Base-by-base conservation (phyloP, 257 asterid genomes). In the Nicotiana attenuata region DNA sequence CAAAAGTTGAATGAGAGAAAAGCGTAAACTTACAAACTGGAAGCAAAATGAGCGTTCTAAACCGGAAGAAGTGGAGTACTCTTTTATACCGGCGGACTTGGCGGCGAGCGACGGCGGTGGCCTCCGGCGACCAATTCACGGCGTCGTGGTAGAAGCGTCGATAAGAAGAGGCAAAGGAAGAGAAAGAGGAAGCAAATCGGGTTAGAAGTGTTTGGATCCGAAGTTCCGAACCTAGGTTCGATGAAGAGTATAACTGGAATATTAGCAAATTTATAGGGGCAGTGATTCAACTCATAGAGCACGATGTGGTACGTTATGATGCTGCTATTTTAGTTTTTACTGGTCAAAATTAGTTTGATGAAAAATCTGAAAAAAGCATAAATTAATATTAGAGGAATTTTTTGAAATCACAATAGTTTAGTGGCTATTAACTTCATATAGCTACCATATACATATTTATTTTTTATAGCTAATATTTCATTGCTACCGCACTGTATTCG, bases 1-100 rank as follows among this genome's bases (percentile, higher is more conserved):
- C 61, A 47, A 73, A 41, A 73, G 17, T 22, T 47, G 78, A 73
- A 73, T 47, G 61, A 73, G 15, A 45, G 26, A 3, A 73, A 45
- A 35, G 22, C 61, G 16, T 73, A 47, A 45, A 47, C 78, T 47
- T 73, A 73, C 78, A 47, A 69, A 73, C 16, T 73, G 78, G 78
- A 55, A 73, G 52, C 78, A 22, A 11, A 73, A 73, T 73, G 61
- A 22, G 33, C 2, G 53, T 33, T 11, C 5, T 28, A 1, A 68
- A 71, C 38, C 4, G 22, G 60, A 45, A 6, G 47, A 45, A 71
- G 38, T 22, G 38, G 38, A 22, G 60, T n/a, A 45, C 35, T 22
- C 3, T 14, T 20, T 11, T 33, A 71, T 45, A 13, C 20, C 20
- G 4, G 33, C 0, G 20, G 7, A 71, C 7, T 71, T 22, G 31